A percentile compares a stretch with the other conserved stretches of the same genome.
These are phyloP conservation scores for Eimeria nieschulzi DNA, from an alignment of 169 alveolate genomes.

Conservation along the genomic window DNA sequence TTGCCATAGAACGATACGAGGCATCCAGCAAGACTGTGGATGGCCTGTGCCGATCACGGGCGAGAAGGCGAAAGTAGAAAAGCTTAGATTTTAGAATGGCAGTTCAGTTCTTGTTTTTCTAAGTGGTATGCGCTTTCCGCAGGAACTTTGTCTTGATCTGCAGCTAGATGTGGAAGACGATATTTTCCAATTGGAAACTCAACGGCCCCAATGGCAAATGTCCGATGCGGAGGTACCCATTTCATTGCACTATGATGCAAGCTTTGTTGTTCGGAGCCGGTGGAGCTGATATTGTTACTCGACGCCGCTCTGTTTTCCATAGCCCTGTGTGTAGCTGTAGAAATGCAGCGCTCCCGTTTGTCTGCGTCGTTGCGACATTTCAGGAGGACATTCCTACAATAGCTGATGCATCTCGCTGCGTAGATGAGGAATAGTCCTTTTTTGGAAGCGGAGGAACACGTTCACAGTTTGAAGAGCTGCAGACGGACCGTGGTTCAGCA, in stretches of 20 bases:
- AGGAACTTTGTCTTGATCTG: conserved; percentile 31
- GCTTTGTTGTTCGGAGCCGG: background rate
- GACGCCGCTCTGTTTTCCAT: background rate
- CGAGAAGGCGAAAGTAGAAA: background rate
- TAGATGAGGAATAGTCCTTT: background rate
- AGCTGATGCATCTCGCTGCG: conserved; percentile 18
- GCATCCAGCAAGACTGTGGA: background rate
- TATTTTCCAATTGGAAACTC: conserved; percentile 2
- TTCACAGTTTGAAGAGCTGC: too few relatives aligned
- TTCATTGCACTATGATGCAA: background rate
- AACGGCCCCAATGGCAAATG: conserved; percentile 6
- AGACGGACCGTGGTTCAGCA: too few relatives aligned
- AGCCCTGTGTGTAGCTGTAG: background rate
- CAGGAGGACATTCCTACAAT: conserved; percentile 51
- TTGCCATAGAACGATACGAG: background rate
- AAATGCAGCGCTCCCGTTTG: background rate
- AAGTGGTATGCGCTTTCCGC: background rate
- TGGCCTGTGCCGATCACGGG: background rate
- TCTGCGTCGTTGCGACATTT: background rate
- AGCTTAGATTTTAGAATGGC: background rate
- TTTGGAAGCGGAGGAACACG: too few relatives aligned
- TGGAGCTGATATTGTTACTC: background rate
- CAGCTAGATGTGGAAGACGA: conserved; percentile 56
- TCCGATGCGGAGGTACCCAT: conserved; percentile 26
- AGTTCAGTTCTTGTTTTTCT: background rate